These are phyloP conservation scores for Bolboschoenoplectus hybrid DNA, from an alignment of 202 grass and related monocot species.

Conservation along the genomic window DNA sequence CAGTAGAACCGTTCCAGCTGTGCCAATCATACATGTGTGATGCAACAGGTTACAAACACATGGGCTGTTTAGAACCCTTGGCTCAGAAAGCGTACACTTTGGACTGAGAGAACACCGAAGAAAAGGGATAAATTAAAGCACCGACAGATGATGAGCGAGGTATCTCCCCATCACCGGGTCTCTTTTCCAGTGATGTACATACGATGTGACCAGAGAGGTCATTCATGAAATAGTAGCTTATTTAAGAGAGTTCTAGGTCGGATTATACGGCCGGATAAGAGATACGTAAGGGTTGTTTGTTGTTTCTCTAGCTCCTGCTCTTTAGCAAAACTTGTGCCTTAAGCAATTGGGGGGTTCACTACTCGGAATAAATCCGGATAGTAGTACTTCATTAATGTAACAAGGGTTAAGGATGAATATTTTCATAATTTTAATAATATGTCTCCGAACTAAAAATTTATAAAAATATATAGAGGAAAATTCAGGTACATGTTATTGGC, in stretches of 20 bases:
- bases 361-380: no score
- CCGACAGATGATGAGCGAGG: constrained; percentile 25
- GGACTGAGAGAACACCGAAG: constrained; percentile 9
- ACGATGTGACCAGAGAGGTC: not conserved
- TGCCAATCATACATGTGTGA: not conserved
- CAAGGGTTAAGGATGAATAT: no score
- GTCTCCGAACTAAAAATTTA: no score
- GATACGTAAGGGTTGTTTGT: not conserved
- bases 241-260: not conserved
- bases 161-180: constrained; percentile 12
- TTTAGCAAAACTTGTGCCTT: not conserved
- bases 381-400: no score
- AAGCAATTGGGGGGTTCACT: not conserved
- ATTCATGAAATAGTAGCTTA: not conserved
- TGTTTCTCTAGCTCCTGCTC: not conserved
- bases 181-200: constrained; percentile 7
- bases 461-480: no score
- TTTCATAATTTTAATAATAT: no score
- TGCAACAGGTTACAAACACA: constrained; percentile 16
- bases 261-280: not conserved
- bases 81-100: not conserved
- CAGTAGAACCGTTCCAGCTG: no score
- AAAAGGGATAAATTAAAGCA: not conserved
- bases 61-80: constrained; percentile 13
- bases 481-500: no score